Evolutionary conservation across 225 moss, liverwort and hornwort genomes (phyloP), one percentile per base, ranked within the genome.

Genomic region (Antitrichia curtipendula): DNA sequence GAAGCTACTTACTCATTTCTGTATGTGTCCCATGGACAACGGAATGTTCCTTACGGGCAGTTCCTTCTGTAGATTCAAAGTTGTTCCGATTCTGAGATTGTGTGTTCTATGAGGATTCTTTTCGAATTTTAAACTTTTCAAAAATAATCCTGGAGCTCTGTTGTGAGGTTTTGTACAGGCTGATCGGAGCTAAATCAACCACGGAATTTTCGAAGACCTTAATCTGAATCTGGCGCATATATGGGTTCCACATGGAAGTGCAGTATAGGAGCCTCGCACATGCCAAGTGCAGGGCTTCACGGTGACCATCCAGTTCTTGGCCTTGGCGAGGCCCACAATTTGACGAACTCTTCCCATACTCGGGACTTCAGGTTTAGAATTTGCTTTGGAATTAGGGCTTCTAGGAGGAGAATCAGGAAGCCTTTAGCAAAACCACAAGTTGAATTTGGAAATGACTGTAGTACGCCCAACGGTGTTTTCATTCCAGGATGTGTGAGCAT

Each of bases 211-310:
- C 74, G 83, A 80, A 80, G 43, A 84, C 41, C 43, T 80, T 85
- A 82, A 87, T 57, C 79, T 81, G 88, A 86, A 87, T 52, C 81
- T 80, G 85, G 77, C 71, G 68, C 58, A 71, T 76, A 23, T 23
- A 92, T 90, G 87, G 89, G 87, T 76, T 89, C 90, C 78, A 73
- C 89, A 74, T 90, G 92, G 90, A 90, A 89, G 88, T 90, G 85
- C 78, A 84, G 83, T 86, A 49, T 81, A 57, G 90, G 83, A 61
- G 86, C 83, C 31, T 84, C 88, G 90, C 92, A 84, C 68, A 79
- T 84, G 60, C 78, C 88, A 75, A 85, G 88, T 87, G 87, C 89
- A 89, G 89, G 88, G 69, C 81, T 88, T 81, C 87, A 70, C 49
- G 75, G 85, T 64, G 82, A 83, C 40, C 81, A 86, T 82, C 62